Conservation (phyloP, 345 rosid species). For the Lepidium didymum region DNA sequence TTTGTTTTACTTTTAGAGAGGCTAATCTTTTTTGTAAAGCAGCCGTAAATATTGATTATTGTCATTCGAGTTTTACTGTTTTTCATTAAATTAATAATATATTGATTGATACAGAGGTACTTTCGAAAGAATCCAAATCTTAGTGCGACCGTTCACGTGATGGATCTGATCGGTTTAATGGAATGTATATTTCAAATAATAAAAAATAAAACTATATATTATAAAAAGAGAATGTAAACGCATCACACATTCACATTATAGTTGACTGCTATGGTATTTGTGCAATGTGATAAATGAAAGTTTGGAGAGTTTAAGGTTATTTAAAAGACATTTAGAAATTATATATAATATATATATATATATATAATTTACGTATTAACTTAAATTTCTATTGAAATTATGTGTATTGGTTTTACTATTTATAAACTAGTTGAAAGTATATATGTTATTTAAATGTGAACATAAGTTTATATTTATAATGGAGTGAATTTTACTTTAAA, state of each 20-base stretch:
- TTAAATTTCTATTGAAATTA: too few species aligned
- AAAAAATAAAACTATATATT: neutral
- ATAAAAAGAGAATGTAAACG: neutral
- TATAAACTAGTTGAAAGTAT: too few species aligned
- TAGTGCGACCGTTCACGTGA: constrained; percentile 29
- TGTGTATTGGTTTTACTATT: too few species aligned
- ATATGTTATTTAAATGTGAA: too few species aligned
- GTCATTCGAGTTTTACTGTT: neutral
- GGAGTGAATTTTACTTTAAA: too few species aligned
- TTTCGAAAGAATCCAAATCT: constrained; percentile 21
- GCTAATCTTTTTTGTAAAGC: neutral
- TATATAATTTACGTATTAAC: too few species aligned
- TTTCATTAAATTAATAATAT: neutral
- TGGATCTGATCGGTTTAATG: constrained; percentile 14
- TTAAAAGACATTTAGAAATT: too few species aligned
- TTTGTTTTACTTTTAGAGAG: neutral
- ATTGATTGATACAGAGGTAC: neutral
- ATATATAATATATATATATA: too few species aligned
- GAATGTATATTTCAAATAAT: neutral
- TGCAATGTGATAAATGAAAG: neutral
- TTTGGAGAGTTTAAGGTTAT: too few species aligned
- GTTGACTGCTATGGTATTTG: neutral
- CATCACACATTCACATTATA: too few species aligned
- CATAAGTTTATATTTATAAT: too few species aligned
- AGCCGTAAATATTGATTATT: neutral